Conservation (phyloP, 345 rosid genomes). For the Eucalyptus marginata region DNA sequence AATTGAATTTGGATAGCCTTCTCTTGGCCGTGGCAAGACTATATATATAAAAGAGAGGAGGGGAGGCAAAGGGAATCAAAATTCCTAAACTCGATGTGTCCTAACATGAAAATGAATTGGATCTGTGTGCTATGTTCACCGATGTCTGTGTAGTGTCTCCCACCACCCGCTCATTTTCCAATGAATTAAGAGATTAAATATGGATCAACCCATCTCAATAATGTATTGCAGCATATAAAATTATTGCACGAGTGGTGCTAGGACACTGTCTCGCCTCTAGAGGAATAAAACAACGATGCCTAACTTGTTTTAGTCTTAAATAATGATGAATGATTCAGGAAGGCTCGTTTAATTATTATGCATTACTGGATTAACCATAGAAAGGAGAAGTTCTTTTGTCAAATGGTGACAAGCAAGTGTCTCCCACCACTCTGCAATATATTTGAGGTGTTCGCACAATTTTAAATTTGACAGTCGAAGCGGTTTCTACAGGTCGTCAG, state of each 20-base stretch:
- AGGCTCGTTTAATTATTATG: not conserved
- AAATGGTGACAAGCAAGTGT: not conserved
- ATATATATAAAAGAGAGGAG: not conserved
- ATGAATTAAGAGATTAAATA: not conserved
- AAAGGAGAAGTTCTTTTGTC: not conserved
- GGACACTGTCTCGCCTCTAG: not conserved
- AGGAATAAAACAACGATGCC: not conserved
- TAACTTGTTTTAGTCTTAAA: not conserved
- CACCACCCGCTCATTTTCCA: not conserved
- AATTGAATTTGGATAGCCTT: not conserved
- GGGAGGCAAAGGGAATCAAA: not conserved
- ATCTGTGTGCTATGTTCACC: not conserved
- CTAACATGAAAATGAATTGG: not conserved
- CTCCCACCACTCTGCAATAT: not conserved
- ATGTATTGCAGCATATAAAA: not conserved
- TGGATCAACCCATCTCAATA: not conserved
- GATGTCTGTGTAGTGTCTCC: not conserved
- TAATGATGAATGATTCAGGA: not conserved
- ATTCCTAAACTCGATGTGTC: not conserved
- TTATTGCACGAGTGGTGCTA: not conserved
- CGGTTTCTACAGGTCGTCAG: constrained; percentile 28
- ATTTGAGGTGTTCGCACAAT: not conserved
- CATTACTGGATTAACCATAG: not conserved
- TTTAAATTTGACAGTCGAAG: not conserved
- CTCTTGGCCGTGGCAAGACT: not conserved